These are phyloP conservation scores for Aspergillus funiculosus DNA, from an alignment of 495 filamentous ascomycete species.

Conservation along the genomic window DNA sequence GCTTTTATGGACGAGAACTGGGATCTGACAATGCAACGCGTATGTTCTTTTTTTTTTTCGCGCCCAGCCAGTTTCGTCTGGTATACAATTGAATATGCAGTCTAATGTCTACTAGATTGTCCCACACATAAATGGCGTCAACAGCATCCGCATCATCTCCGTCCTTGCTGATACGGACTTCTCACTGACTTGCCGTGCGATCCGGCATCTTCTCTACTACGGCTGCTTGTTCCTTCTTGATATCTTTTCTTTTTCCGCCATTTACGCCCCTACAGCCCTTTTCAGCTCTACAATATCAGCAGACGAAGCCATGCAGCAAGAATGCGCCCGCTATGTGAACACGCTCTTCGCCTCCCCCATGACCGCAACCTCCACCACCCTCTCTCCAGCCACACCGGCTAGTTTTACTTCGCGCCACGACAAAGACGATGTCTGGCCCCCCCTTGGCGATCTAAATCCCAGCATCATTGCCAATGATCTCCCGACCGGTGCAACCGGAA, in stretches of 20 bases:
- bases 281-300: constrained; percentile 67
- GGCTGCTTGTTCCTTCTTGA: constrained; percentile 81
- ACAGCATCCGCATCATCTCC: constrained; percentile 78
- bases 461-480: constrained; percentile 15
- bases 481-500: constrained; percentile 20
- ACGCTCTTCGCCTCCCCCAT: constrained; percentile 35
- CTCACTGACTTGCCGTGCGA: constrained; percentile 72
- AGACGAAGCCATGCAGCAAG: constrained; percentile 65
- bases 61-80: no score
- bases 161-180: constrained; percentile 78
- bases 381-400: constrained; percentile 16
- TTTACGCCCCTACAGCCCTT: constrained; percentile 77
- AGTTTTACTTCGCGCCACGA: constrained; percentile 23
- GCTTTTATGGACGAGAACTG: constrained; percentile 75
- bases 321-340: constrained; percentile 79
- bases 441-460: constrained; percentile 23
- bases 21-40: constrained; percentile 82
- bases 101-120: constrained; percentile 48
- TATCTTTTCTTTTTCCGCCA: constrained; percentile 85
- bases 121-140: constrained; percentile 81
- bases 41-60: constrained; percentile 19
- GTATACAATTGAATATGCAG: neutral
- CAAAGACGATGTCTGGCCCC: constrained; percentile 44
- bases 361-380: constrained; percentile 14
- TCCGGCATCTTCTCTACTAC: constrained; percentile 87